Evolutionary conservation across 2,329 filamentous ascomycete species (phyloP).

Genomic region (Scedosporium boydii): DNA sequence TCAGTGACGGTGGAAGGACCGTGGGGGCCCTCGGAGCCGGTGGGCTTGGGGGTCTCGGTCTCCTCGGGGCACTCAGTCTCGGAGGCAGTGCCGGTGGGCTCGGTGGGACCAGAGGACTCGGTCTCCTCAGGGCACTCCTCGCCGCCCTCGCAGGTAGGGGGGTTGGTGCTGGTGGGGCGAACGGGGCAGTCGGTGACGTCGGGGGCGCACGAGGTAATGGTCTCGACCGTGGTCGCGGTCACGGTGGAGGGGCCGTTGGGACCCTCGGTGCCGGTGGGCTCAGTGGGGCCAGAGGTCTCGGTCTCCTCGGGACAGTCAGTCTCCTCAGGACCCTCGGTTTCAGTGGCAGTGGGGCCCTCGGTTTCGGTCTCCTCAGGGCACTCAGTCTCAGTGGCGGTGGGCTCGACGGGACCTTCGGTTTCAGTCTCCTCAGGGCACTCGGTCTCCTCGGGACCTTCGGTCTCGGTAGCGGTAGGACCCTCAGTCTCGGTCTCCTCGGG

Average conservation of each 20-base stretch:
- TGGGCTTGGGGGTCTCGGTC: background rate
- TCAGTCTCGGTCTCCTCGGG: background rate
- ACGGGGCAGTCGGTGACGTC: slow-evolving; percentile 46
- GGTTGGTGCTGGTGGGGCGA: background rate
- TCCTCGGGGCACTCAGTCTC: background rate
- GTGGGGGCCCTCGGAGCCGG: background rate
- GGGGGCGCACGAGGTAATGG: slow-evolving; percentile 34
- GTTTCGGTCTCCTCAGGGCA: background rate
- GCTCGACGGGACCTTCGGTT: background rate
- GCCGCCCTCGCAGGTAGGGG: background rate
- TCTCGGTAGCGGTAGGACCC: background rate
- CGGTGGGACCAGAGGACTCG: background rate
- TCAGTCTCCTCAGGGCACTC: background rate
- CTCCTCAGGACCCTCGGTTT: background rate
- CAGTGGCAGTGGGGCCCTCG: background rate
- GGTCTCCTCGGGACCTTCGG: background rate
- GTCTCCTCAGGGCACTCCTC: background rate
- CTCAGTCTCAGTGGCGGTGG: background rate
- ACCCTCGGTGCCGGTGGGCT: too few relatives aligned
- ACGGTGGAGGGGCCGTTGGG: too few relatives aligned
- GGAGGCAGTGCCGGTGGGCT: background rate
- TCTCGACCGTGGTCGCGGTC: slow-evolving; percentile 9
- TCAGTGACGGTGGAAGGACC: background rate
- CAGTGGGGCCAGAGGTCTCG: too few relatives aligned
- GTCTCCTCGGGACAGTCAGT: background rate